phyloP scores from a whole-genome alignment of 2,329 filamentous ascomycete species.

The Thielaviopsis punctulata region DNA sequence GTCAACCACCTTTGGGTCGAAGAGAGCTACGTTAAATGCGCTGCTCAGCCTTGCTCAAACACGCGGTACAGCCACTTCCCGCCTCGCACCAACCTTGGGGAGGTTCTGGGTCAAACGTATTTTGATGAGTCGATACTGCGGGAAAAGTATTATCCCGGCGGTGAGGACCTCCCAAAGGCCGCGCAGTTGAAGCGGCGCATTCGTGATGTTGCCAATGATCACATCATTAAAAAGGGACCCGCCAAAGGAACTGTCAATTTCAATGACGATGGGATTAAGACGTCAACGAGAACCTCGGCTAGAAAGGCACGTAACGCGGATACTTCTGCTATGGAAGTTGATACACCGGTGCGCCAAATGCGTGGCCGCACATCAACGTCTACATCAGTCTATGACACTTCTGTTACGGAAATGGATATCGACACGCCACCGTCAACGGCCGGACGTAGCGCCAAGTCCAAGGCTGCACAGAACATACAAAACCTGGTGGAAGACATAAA shows the following conservation, averaged over 20 bases:
- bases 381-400: not conserved
- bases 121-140: constrained; percentile 48
- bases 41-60: constrained; percentile 53
- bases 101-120: constrained; percentile 78
- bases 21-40: constrained; percentile 85
- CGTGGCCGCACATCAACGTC: not conserved
- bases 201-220: constrained; percentile 32
- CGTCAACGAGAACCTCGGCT: not conserved
- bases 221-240: constrained; percentile 29
- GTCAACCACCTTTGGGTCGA: constrained; percentile 96
- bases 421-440: constrained; percentile 57
- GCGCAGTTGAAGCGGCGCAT: constrained; percentile 34
- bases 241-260: constrained; percentile 30
- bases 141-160: constrained; percentile 53
- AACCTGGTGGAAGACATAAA: constrained; percentile 69
- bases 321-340: not conserved
- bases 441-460: constrained; percentile 75
- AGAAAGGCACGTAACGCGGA: not conserved
- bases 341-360: constrained; percentile 20
- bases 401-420: constrained; percentile 54
- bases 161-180: constrained; percentile 25
- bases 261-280: constrained; percentile 20
- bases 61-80: constrained; percentile 76
- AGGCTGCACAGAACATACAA: constrained; percentile 62
- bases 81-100: constrained; percentile 72